These are phyloP conservation scores for Beverwykella pulmonaria DNA, from an alignment of 495 filamentous ascomycete species.

Conservation along the genomic window DNA sequence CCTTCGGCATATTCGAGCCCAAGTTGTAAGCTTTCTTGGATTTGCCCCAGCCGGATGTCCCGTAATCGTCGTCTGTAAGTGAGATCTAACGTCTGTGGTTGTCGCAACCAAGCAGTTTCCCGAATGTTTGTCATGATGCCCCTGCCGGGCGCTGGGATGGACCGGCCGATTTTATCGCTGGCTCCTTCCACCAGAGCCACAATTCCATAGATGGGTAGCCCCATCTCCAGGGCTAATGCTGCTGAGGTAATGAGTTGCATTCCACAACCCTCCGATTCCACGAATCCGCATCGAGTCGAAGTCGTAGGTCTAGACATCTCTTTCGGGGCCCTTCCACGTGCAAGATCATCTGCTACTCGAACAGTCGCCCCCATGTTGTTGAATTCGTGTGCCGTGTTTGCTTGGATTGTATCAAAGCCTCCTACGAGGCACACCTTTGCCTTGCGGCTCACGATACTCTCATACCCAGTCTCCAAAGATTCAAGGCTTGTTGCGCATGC, in stretches of 20 bases:
- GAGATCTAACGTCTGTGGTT: background rate
- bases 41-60: background rate
- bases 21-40: background rate
- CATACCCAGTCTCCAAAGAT: slow-evolving; percentile 36
- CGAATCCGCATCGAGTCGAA: slow-evolving; percentile 31
- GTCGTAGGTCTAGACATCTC: slow-evolving; percentile 40
- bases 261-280: slow-evolving; percentile 38
- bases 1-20: background rate
- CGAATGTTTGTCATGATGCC: slow-evolving; percentile 35
- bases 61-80: background rate
- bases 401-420: slow-evolving; percentile 34
- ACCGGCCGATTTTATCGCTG: slow-evolving; percentile 38
- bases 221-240: slow-evolving; percentile 35
- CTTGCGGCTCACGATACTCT: slow-evolving; percentile 29
- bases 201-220: slow-evolving; percentile 36
- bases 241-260: slow-evolving; percentile 37
- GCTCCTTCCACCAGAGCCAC: slow-evolving; percentile 27
- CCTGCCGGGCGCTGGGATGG: slow-evolving; percentile 40
- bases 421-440: slow-evolving; percentile 35
- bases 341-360: slow-evolving; percentile 25
- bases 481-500: slow-evolving; percentile 39
- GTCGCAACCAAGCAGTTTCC: slow-evolving; percentile 10
- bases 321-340: slow-evolving; percentile 22
- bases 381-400: slow-evolving; percentile 36
- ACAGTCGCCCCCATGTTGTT: slow-evolving; percentile 37